Percentiles rank a stretch among this genome's conserved stretches.
phyloP scores from a whole-genome alignment of 257 asterid genomes.

The Plantago ovata region DNA sequence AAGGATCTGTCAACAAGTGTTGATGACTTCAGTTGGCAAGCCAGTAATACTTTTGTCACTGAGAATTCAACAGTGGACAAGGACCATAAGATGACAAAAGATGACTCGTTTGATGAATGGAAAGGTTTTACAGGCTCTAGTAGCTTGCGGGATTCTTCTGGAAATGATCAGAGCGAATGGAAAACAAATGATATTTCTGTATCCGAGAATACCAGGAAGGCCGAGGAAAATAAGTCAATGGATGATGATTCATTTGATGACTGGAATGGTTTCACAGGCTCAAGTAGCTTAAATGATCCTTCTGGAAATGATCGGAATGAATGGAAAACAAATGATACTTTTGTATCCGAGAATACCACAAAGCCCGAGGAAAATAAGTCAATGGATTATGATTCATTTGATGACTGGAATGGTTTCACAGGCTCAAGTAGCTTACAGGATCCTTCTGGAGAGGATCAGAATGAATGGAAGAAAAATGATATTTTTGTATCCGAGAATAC shows the following conservation, averaged over 20 bases:
- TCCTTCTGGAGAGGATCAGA: conserved; percentile 33
- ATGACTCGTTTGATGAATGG: conserved; percentile 55
- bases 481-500: neutral
- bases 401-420: conserved; percentile 35
- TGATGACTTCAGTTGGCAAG: conserved; percentile 46
- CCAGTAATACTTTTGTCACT: conserved; percentile 25
- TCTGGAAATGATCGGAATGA: neutral
- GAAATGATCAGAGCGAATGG: conserved; percentile 24
- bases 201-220: neutral
- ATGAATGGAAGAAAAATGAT: neutral
- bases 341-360: conserved; percentile 1
- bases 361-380: neutral
- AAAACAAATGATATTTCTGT: neutral
- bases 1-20: conserved; percentile 28
- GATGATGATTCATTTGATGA: neutral
- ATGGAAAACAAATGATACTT: neutral
- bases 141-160: conserved; percentile 37
- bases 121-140: conserved; percentile 59
- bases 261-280: conserved; percentile 1
- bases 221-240: neutral
- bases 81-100: conserved; percentile 32
- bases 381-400: neutral
- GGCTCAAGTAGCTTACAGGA: conserved; percentile 41
- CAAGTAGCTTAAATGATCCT: conserved; percentile 2
- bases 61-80: conserved; percentile 21